Percentiles rank a stretch among this genome's conserved stretches.
phyloP scores from a whole-genome alignment of 192 early-diverging fungal species.

The Glomus cerebriforme region DNA sequence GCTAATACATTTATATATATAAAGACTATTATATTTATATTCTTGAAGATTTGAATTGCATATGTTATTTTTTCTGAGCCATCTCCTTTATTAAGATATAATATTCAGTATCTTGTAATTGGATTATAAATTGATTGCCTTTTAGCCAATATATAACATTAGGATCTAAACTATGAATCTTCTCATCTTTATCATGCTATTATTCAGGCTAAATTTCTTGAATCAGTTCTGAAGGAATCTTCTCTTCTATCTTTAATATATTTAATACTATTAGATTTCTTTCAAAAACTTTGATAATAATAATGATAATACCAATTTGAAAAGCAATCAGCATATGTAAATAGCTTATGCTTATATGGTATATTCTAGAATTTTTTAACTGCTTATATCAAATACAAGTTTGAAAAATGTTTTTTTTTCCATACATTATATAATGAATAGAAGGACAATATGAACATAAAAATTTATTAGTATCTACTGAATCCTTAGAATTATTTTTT shows the following conservation, averaged over 20 bases:
- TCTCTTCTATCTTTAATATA: no score
- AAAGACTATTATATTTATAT: no score
- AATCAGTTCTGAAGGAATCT: no score
- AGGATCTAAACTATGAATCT: slow-evolving; percentile 1
- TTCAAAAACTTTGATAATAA: not conserved
- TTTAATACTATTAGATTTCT: not conserved
- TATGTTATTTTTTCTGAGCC: slow-evolving; percentile 15
- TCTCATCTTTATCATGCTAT: slow-evolving; percentile 4
- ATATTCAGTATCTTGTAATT: slow-evolving; percentile 4
- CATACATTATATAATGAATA: not conserved
- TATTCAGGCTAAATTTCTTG: not conserved
- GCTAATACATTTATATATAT: no score
- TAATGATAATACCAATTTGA: not conserved
- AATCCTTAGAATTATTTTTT: no score
- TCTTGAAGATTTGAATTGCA: slow-evolving; percentile 23
- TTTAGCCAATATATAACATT: slow-evolving; percentile 13
- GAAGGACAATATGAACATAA: not conserved
- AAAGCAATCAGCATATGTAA: not conserved
- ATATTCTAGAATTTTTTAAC: slow-evolving; percentile 7
- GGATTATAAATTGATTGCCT: not conserved
- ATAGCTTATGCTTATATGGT: not conserved
- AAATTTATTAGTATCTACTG: not conserved
- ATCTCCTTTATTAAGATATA: slow-evolving; percentile 15
- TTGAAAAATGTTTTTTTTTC: no score
- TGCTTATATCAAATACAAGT: not conserved